These are phyloP conservation scores for Microcyclospora pomicola DNA, from an alignment of 2,329 filamentous ascomycete species.

Conservation along the genomic window DNA sequence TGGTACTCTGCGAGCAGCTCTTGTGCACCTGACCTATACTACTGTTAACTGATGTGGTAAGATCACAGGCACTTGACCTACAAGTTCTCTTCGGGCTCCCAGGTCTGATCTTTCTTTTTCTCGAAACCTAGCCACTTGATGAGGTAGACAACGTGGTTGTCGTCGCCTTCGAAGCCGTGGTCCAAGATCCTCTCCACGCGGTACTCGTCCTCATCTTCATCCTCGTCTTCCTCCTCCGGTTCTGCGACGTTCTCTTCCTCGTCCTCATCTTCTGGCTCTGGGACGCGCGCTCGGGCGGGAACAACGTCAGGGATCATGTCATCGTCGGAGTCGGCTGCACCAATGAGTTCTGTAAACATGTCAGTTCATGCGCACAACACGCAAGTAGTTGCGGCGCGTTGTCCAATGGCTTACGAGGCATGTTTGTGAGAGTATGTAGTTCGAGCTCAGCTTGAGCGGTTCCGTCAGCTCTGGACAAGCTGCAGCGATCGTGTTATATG, in stretches of 20 bases:
- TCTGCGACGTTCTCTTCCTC: constrained; percentile 15
- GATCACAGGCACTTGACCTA: constrained; percentile 21
- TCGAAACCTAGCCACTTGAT: constrained; percentile 76
- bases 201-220: constrained; percentile 44
- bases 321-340: not conserved
- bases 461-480: no score
- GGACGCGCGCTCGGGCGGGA: constrained; percentile 13
- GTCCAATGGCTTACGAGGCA: constrained; percentile 15
- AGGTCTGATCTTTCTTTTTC: constrained; percentile 55
- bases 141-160: constrained; percentile 46
- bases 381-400: not conserved
- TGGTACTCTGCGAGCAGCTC: constrained; percentile 42
- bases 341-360: constrained; percentile 11
- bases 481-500: no score
- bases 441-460: no score
- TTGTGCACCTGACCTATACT: no score
- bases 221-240: constrained; percentile 25
- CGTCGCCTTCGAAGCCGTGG: constrained; percentile 44
- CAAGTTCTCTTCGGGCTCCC: constrained; percentile 67
- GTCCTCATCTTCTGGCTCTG: constrained; percentile 16
- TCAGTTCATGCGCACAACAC: constrained; percentile 10
- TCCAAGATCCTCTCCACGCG: constrained; percentile 60
- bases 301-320: constrained; percentile 7
- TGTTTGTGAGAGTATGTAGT: constrained; percentile 2
- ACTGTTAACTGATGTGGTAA: no score